These are phyloP conservation scores for Lactarius vividus DNA, from an alignment of 768 basidiomycete species.

Conservation along the genomic window DNA sequence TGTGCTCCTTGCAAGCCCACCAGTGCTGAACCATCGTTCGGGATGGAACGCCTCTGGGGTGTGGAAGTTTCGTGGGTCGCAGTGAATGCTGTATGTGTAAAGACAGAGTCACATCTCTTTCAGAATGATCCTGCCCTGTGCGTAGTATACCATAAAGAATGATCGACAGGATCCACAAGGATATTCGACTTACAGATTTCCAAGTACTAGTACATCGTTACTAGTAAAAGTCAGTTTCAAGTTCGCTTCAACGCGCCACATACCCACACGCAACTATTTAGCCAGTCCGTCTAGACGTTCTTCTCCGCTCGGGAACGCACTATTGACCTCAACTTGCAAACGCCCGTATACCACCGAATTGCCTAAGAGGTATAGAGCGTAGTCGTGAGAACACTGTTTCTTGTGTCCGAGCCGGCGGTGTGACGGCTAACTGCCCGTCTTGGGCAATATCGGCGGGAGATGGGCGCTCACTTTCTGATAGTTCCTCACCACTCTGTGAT, in stretches of 20 bases:
- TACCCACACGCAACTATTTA: slow-evolving; percentile 11
- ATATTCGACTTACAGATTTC: not conserved
- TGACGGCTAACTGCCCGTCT: not conserved
- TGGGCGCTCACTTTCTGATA: not conserved
- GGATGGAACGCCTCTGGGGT: not conserved
- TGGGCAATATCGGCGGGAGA: not conserved
- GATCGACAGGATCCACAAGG: no score
- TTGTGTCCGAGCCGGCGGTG: slow-evolving; percentile 1
- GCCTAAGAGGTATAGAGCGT: not conserved
- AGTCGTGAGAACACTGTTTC: not conserved
- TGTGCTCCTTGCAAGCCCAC: not conserved
- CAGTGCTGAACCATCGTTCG: not conserved
- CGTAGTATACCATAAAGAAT: no score
- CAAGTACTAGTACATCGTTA: no score
- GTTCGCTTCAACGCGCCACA: not conserved
- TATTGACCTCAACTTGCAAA: not conserved
- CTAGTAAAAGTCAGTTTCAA: not conserved
- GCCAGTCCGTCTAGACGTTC: slow-evolving; percentile 12
- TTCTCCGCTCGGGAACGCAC: not conserved
- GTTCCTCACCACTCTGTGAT: slow-evolving; percentile 11
- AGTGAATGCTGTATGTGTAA: slow-evolving; percentile 2
- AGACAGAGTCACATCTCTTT: not conserved
- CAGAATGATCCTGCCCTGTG: no score
- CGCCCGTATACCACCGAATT: not conserved
- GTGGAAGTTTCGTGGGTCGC: not conserved